Percentiles rank a stretch among this genome's conserved stretches.
Evolutionary conservation across 164 flowering plant genomes (phyloP).

Genomic region (Piper longum): DNA sequence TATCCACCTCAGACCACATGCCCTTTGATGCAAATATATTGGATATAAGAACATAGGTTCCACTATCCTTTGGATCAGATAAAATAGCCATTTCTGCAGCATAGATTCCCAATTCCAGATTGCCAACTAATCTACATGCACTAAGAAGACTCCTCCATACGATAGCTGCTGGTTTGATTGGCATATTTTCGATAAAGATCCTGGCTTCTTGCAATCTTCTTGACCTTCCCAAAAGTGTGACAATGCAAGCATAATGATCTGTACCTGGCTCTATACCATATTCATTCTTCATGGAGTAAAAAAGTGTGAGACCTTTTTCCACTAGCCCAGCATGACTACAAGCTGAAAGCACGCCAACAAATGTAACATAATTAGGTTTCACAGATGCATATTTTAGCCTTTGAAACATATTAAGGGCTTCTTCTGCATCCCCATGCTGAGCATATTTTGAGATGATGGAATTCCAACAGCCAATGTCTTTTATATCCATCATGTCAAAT

Average conservation of each 20-base stretch:
- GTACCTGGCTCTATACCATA: constrained; percentile 45
- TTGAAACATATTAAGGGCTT: constrained; percentile 40
- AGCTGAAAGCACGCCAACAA: constrained; percentile 57
- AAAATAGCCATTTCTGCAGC: constrained; percentile 52
- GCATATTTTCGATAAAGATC: constrained; percentile 50
- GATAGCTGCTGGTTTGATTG: constrained; percentile 38
- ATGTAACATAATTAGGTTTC: constrained; percentile 53
- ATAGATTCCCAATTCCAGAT: constrained; percentile 30
- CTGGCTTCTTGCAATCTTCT: constrained; percentile 45
- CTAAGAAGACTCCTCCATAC: constrained; percentile 61
- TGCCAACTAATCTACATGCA: constrained; percentile 28
- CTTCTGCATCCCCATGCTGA: constrained; percentile 46
- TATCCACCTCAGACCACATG: constrained; percentile 45
- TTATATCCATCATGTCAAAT: constrained; percentile 19
- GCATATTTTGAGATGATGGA: constrained; percentile 58
- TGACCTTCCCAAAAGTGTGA: constrained; percentile 54
- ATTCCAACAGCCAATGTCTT: constrained; percentile 60
- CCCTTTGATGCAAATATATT: constrained; percentile 47
- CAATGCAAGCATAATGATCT: constrained; percentile 59
- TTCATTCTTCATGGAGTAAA: constrained; percentile 28
- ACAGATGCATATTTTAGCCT: constrained; percentile 30
- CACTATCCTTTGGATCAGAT: constrained; percentile 42
- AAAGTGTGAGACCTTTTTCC: constrained; percentile 35
- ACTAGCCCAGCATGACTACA: constrained; percentile 59
- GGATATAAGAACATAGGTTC: constrained; percentile 38